phyloP scores from a whole-genome alignment of 2,329 filamentous ascomycete genomes.

The Biscogniauxia mediterranea region DNA sequence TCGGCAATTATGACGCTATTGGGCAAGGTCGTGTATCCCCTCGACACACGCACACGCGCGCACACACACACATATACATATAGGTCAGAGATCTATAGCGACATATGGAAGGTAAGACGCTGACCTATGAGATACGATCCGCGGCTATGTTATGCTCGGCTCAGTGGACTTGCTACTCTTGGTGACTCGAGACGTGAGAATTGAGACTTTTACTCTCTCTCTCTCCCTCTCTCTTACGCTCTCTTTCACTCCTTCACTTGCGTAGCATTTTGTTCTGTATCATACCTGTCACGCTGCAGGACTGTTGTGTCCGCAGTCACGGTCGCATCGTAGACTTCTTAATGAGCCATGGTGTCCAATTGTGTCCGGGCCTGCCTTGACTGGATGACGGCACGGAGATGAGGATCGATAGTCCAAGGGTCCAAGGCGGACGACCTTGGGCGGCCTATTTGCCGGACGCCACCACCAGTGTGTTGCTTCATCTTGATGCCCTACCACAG shows the following conservation, averaged over 20 bases:
- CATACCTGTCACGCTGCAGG: background rate
- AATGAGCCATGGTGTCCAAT: background rate
- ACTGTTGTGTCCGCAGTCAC: background rate
- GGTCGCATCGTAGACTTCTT: slow-evolving; percentile 1
- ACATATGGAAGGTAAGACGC: background rate
- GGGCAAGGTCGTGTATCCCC: background rate
- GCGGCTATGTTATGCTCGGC: background rate
- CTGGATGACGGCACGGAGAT: slow-evolving; percentile 3
- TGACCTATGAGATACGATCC: background rate
- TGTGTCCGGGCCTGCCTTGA: background rate
- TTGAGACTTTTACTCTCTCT: background rate
- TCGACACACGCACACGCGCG: background rate
- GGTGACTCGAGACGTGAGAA: background rate
- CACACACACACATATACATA: too few species aligned
- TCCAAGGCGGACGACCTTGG: background rate
- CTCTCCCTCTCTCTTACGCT: background rate
- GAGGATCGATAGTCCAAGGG: background rate
- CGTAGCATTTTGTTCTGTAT: background rate
- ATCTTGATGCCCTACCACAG: background rate
- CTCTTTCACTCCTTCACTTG: background rate
- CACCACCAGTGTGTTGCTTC: background rate
- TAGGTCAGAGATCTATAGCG: background rate
- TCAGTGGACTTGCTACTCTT: background rate
- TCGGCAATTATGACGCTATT: background rate
- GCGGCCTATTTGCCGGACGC: background rate